Evolutionary conservation across 345 rosid genomes (phyloP).

Genomic region (Linum trigynum): DNA sequence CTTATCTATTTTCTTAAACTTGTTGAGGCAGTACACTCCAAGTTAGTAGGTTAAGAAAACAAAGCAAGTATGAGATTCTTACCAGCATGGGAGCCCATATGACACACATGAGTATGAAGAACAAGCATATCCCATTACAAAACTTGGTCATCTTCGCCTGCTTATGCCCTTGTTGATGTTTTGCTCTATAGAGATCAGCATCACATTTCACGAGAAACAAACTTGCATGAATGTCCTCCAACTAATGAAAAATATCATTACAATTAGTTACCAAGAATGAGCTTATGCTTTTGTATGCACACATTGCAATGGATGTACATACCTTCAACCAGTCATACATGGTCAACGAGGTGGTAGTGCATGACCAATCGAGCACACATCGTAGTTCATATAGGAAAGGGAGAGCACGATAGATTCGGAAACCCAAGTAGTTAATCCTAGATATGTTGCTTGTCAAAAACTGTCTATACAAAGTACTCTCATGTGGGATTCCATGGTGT

Average conservation of each 20-base stretch:
- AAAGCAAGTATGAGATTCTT: constrained; percentile 6
- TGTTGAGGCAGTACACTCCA: not conserved
- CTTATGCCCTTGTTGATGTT: constrained; percentile 32
- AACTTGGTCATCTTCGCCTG: constrained; percentile 37
- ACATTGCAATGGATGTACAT: not conserved
- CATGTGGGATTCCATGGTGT: constrained; percentile 32
- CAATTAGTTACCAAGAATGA: constrained; percentile 7
- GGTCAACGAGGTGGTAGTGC: constrained; percentile 42
- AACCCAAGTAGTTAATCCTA: constrained; percentile 31
- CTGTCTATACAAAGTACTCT: constrained; percentile 35
- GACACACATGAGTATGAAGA: constrained; percentile 30
- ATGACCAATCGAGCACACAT: constrained; percentile 48
- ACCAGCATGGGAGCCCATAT: constrained; percentile 50
- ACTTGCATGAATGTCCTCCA: constrained; percentile 45
- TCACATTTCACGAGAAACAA: constrained; percentile 42
- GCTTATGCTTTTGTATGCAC: not conserved
- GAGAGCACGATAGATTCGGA: constrained; percentile 36
- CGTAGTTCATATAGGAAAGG: constrained; percentile 41
- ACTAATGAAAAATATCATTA: constrained; percentile 10
- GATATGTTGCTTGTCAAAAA: constrained; percentile 31
- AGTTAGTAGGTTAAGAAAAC: not conserved
- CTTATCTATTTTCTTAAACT: no score
- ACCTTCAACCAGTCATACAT: constrained; percentile 49
- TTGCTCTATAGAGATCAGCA: constrained; percentile 27
- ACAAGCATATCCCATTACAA: constrained; percentile 38